phyloP scores from a whole-genome alignment of 495 filamentous ascomycete species.

The Aspergillus coremiiformis region DNA sequence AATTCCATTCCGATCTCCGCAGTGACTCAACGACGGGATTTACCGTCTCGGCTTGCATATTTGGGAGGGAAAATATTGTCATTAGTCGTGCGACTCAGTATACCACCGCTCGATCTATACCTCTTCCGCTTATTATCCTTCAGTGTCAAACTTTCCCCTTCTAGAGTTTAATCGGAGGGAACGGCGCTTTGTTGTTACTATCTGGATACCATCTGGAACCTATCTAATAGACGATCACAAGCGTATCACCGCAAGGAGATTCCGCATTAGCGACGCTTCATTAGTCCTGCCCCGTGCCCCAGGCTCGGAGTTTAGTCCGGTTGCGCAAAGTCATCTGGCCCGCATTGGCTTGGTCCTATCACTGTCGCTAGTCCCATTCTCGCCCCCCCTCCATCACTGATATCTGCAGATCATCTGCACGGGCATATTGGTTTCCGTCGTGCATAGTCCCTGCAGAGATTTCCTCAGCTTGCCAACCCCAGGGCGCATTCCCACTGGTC shows the following conservation, averaged over 20 bases:
- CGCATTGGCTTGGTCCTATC: conserved; percentile 22
- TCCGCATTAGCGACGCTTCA: conserved; percentile 6
- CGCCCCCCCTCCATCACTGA: conserved; percentile 22
- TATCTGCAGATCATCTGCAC: conserved; percentile 53
- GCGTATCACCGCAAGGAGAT: conserved; percentile 11
- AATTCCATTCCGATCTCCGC: conserved; percentile 15
- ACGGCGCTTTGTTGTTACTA: neutral
- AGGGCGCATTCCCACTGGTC: conserved; percentile 14
- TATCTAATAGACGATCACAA: conserved; percentile 15
- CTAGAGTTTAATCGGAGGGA: neutral
- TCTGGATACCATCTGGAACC: neutral
- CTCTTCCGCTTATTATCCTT: neutral
- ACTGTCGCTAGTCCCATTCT: conserved; percentile 1
- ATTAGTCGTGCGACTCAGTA: neutral
- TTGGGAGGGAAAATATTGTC: neutral
- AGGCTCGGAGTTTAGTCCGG: conserved; percentile 25
- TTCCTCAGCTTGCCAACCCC: conserved; percentile 20
- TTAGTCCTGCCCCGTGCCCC: conserved; percentile 17
- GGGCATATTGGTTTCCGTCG: conserved; percentile 37
- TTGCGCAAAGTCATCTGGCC: conserved; percentile 37
- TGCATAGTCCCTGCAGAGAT: conserved; percentile 42
- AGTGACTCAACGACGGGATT: conserved; percentile 5
- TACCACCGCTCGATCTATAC: neutral
- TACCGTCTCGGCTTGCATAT: conserved; percentile 4
- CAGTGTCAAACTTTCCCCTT: neutral